Conservation (phyloP, 495 filamentous ascomycete species). For the Sporormia fimetaria region DNA sequence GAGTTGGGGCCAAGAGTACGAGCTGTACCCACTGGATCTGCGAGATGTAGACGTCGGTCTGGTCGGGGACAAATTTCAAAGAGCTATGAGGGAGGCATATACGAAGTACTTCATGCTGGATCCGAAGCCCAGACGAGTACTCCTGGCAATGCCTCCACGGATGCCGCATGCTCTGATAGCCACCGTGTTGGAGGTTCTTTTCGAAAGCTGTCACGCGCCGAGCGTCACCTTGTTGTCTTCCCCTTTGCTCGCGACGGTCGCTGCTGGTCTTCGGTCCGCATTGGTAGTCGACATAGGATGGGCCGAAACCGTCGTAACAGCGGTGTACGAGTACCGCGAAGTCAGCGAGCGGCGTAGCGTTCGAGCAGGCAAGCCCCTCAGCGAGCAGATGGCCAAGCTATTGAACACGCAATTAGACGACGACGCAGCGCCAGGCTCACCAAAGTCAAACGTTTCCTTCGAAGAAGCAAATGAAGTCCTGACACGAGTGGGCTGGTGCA, state of each 20-base stretch:
- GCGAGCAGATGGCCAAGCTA: conserved; percentile 55
- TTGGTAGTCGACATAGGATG: conserved; percentile 85
- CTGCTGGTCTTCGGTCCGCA: conserved; percentile 68
- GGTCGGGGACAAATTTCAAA: conserved; percentile 79
- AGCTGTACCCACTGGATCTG: conserved; percentile 73
- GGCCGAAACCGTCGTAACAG: conserved; percentile 72
- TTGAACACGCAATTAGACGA: conserved; percentile 36
- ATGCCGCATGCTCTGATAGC: conserved; percentile 72
- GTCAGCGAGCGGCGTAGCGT: conserved; percentile 54
- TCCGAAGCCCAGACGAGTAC: conserved; percentile 57
- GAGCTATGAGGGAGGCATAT: conserved; percentile 71
- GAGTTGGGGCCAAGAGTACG: conserved; percentile 60
- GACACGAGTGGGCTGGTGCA: conserved; percentile 65
- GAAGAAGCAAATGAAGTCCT: conserved; percentile 70
- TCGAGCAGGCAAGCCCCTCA: conserved; percentile 59
- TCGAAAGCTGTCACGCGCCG: conserved; percentile 66
- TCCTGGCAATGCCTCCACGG: conserved; percentile 61
- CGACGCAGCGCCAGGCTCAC: conserved; percentile 12
- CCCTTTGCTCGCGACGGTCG: conserved; percentile 57
- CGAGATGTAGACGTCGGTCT: conserved; percentile 61
- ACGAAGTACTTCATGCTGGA: conserved; percentile 66
- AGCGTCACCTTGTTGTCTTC: conserved; percentile 70
- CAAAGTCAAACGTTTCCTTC: conserved; percentile 42
- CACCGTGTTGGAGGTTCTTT: conserved; percentile 59
- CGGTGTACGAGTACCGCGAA: conserved; percentile 81